Evolutionary conservation across 2,329 filamentous ascomycete genomes (phyloP), one percentile per base, ranked within the genome.

Genomic region (Botrytis fragariae): DNA sequence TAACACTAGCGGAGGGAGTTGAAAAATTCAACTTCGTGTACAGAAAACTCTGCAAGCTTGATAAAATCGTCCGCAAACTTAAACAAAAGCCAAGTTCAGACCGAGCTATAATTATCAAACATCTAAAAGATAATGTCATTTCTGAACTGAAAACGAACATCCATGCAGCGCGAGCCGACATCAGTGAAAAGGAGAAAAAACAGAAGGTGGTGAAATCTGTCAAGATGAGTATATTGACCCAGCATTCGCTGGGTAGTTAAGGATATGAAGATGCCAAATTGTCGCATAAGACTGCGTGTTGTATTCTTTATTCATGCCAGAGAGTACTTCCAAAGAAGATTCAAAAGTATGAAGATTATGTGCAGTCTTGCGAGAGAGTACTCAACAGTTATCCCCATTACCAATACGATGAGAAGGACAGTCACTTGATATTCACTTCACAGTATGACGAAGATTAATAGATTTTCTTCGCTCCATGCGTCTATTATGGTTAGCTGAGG

Each of bases 141-240:
- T 4, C 25, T n/a, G 9, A n/a, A 51, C 5, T n/a, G 12, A 14
- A 6, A 0, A 51, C 1, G 5, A 9, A 14, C 16, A 22, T 51
- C 25, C 4, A 2, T 6, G 1, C 10, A 6, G 48, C 25, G 25
- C 4, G 9, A n/a, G 22, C 0, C 1, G 3, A 51, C 1, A n/a
- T 14, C 48, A 4, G 1, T 10, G 1, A n/a, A 12, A 2, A 14
- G 25, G 25, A 5, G 12, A 0, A 14, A 51, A n/a, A 0, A 51
- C 25, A 51, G 48, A 14, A n/a, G 5, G 12, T 0, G 10, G 10
- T 14, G 48, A 0, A 3, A 25, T 3, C 1, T 25, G 0, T 1
- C 20, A 48, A 48, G 45, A 0, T 22, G 22, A 25, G 3, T 25
- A 10, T 48, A 25, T 8, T 22, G 45, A 9, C 6, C 20, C 44